Evolutionary conservation across 2,329 filamentous ascomycete species (phyloP), one percentile per base, ranked within the genome.

Genomic region (Stachybotrys chlorohalonatus): DNA sequence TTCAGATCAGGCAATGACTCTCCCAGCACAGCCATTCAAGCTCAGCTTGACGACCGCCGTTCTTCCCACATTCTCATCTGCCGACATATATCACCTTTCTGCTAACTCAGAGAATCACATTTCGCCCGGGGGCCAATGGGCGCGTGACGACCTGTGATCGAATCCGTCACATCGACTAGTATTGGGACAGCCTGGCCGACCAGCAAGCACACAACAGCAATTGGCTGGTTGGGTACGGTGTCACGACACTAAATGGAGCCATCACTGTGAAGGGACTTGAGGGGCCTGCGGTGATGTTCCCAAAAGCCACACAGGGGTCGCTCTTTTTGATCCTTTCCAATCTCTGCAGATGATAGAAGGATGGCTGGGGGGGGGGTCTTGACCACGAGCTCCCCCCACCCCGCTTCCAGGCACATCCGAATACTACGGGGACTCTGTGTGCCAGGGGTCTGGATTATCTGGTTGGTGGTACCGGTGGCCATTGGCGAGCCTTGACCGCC

Each of bases 401-500:
- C 24, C 24, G 24, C 36, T 42, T 42, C 36, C 36, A 13, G 9
- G 9, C 36, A 13, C 36, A 42, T 42, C 36, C 36, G 36, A 42
- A 42, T 42, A 5, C 36, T 42, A 5, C 36, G 36, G 36, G 36
- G 36, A 42, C 36, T 2, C 24, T 24, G 2, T 5, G 36, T 5
- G 36, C 36, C 36, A 42, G 8, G 8, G 36, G 36, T 42, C 36
- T 13, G 24, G 24, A 24, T 24, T 24, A 24, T 24, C 24, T 24
- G 24, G 13, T 42, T 42, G 36, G 36, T 42, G 36, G 9, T 42
- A 42, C 36, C 9, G 36, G 36, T 30, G 15, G 30, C 49, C 11
- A 16, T 30, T 51, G 49, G 49, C 49, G 24, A 30, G 50, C 15
- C 50, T 45, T 45, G 32, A 48, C 24, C 52, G 46, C n/a, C 64